Percentiles rank a stretch among this genome's conserved stretches.
phyloP scores from a whole-genome alignment of 768 basidiomycete genomes.

The Glaciozyma martinii region DNA sequence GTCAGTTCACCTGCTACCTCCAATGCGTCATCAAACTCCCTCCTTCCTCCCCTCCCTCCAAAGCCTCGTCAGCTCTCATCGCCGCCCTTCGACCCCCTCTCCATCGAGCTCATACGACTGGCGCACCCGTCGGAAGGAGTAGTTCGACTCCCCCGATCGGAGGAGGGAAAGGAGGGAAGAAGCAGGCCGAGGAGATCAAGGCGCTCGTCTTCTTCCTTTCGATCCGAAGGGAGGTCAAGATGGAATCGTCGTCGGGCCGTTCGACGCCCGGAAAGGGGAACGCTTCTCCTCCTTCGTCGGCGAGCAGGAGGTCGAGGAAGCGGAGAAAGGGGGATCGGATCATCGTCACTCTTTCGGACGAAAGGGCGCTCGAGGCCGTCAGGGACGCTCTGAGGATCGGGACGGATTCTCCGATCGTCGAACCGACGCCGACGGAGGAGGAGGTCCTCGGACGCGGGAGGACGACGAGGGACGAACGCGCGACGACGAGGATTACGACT shows the following conservation, averaged over 20 bases:
- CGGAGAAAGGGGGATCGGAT: slow-evolving; percentile 1
- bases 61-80: slow-evolving; percentile 25
- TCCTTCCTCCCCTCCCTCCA: background rate
- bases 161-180: background rate
- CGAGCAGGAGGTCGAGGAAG: background rate
- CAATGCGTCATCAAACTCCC: slow-evolving; percentile 22
- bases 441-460: too few relatives aligned
- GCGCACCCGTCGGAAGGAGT: background rate
- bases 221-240: slow-evolving; percentile 6
- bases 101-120: background rate
- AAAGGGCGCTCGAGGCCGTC: slow-evolving; percentile 19
- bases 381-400: slow-evolving; percentile 18
- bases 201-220: slow-evolving; percentile 27
- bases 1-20: slow-evolving; percentile 10
- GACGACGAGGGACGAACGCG: too few relatives aligned
- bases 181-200: slow-evolving; percentile 17
- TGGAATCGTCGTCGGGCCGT: background rate
- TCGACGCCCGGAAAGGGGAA: background rate
- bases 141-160: slow-evolving; percentile 10
- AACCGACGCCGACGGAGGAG: too few relatives aligned
- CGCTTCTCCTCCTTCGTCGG: background rate
- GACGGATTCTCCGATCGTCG: background rate
- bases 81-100: slow-evolving; percentile 15
- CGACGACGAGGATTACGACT: too few relatives aligned
- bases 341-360: slow-evolving; percentile 27